These are phyloP conservation scores for Trametes versicolor DNA, from an alignment of 1,284 basidiomycete species.

Conservation along the genomic window DNA sequence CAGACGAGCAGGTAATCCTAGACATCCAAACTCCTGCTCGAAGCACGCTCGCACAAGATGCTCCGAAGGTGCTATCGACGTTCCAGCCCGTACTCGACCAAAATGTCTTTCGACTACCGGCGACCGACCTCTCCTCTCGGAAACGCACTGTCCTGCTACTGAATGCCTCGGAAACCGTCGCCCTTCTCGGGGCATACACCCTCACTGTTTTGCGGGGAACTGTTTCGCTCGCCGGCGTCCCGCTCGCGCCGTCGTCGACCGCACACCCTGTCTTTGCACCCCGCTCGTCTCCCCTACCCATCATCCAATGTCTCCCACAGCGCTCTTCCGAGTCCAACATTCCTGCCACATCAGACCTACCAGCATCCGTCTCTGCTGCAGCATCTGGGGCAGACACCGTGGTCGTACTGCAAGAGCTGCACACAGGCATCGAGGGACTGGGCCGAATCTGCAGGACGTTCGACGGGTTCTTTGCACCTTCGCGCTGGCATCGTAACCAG, in stretches of 20 bases:
- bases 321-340: conserved; percentile 6
- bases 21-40: conserved; percentile 8
- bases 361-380: conserved; percentile 23
- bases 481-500: conserved; percentile 46
- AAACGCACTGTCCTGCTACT: conserved; percentile 54
- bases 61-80: conserved; percentile 49
- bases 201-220: conserved; percentile 65
- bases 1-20: conserved; percentile 25
- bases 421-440: conserved; percentile 69
- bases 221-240: conserved; percentile 60
- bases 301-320: conserved; percentile 50
- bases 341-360: conserved; percentile 1
- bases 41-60: neutral
- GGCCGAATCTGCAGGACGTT: conserved; percentile 70
- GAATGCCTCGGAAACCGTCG: conserved; percentile 55
- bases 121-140: conserved; percentile 36
- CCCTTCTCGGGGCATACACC: conserved; percentile 67
- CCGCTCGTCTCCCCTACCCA: conserved; percentile 71
- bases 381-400: conserved; percentile 45
- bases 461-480: conserved; percentile 63
- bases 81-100: conserved; percentile 54
- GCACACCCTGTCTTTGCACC: conserved; percentile 69
- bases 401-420: conserved; percentile 62
- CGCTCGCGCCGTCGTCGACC: conserved; percentile 51
- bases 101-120: conserved; percentile 55